Conservation (phyloP, 495 filamentous ascomycete genomes). For the Tuber microsphaerosporum region DNA sequence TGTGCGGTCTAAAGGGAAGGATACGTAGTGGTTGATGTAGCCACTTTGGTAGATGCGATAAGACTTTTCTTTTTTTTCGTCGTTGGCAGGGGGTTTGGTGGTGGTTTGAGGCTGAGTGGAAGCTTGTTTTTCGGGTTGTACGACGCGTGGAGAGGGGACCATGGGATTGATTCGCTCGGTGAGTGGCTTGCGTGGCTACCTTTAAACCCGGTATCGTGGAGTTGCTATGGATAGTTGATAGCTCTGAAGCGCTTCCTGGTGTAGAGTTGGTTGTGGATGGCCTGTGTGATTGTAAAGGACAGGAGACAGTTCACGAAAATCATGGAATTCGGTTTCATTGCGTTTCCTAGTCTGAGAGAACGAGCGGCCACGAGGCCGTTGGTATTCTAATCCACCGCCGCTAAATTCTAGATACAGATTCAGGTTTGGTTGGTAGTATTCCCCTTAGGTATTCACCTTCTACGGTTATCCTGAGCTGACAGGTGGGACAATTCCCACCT, state of each 20-base stretch:
- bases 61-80: neutral
- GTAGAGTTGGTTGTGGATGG: neutral
- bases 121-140: neutral
- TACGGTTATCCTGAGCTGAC: constrained; percentile 67
- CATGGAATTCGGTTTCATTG: neutral
- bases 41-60: neutral
- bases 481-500: constrained; percentile 94
- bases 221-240: neutral
- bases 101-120: neutral
- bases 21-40: neutral
- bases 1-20: neutral
- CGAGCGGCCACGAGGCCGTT: neutral
- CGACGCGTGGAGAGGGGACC: neutral
- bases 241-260: neutral
- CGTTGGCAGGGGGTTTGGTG: neutral
- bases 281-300: neutral
- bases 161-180: neutral
- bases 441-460: neutral
- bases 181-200: neutral
- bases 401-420: neutral
- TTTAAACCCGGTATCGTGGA: neutral
- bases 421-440: neutral
- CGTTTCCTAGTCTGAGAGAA: neutral
- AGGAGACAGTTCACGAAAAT: neutral
- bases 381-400: neutral